phyloP scores from a whole-genome alignment of 164 flowering plant species.

The Magnolia kwangsiensis region DNA sequence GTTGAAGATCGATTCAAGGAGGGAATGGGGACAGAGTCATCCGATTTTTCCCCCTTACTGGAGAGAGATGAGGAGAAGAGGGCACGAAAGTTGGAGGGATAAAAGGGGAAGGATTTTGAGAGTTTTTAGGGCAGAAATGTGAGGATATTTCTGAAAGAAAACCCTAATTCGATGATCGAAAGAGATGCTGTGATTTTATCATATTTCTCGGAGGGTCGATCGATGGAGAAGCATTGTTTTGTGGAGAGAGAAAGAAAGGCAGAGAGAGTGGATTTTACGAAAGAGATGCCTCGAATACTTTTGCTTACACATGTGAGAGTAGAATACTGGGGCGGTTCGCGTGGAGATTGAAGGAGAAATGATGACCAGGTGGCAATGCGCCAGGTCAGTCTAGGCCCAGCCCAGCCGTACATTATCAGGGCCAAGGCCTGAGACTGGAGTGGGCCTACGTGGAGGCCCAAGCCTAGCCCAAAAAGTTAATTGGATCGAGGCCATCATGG shows the following conservation, averaged over 20 bases:
- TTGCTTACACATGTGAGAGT: too few relatives aligned
- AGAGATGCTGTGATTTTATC: not conserved
- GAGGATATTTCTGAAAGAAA: not conserved
- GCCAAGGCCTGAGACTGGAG: too few relatives aligned
- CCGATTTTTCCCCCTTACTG: not conserved
- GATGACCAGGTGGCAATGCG: too few relatives aligned
- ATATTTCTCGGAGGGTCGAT: not conserved
- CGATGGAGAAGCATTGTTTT: not conserved
- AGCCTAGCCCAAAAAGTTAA: too few relatives aligned
- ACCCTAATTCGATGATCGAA: not conserved
- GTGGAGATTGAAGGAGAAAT: too few relatives aligned
- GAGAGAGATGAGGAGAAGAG: not conserved
- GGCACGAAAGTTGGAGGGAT: not conserved
- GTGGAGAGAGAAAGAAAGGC: not conserved
- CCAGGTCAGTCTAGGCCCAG: too few relatives aligned
- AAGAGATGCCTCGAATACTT: not conserved
- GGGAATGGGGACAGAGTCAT: not conserved
- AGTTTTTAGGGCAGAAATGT: too few relatives aligned
- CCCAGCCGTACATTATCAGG: too few relatives aligned
- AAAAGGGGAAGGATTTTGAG: not conserved
- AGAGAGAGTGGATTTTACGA: not conserved
- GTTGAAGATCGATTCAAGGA: not conserved
- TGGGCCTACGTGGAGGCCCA: too few relatives aligned
- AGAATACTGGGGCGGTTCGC: too few relatives aligned
- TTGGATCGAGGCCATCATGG: too few relatives aligned